Evolutionary conservation across 2,329 filamentous ascomycete species (phyloP), one percentile per base, ranked within the genome.

Genomic region (Daldinia sp.): DNA sequence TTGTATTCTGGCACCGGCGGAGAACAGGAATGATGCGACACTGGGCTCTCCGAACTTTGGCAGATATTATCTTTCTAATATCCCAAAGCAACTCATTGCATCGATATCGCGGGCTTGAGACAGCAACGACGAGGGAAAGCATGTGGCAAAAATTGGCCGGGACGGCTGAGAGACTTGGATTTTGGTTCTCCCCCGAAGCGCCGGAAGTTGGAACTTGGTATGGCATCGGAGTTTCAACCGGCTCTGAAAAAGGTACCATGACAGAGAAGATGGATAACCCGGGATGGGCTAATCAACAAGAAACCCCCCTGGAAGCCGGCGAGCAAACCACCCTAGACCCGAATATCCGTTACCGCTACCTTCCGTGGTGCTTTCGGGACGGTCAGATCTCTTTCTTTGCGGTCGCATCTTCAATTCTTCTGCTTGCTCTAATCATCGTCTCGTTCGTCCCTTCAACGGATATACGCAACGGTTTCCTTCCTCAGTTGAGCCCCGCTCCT

Each of bases 11-110:
- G 81, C 82, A 86, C 60, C 80, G 84, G 23, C 84, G 87, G 33
- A 86, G 85, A 73, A 97, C 93, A 0, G 94, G 94, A 0, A 82
- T 97, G 69, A 87, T 91, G 75, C 63, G 69, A 6, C 42, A 61
- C 6, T 98, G 94, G 94, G 93, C 97, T 76, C 87, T 93, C 2
- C 86, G 91, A 51, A 95, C 90, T 26, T 82, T 98, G 6, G 94
- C 92, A 2, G 94, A 98, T 77, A 82, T 97, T 41, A 86, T 96
- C 48, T 88, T 91, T 1, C 84, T 98, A 10, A 85, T 97, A 28
- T 90, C 93, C 71, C 88, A 92, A 67, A 94, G 93, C 71, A 97
- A 97, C 79, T 89, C 91, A 18, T 85, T 94, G 55, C 83, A 85
- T 23, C 91, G 92, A 74, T 97, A 94, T 78, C 84, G 87, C 12